Conservation (phyloP, 306 rosid genomes). For the Rosa rugosa region DNA sequence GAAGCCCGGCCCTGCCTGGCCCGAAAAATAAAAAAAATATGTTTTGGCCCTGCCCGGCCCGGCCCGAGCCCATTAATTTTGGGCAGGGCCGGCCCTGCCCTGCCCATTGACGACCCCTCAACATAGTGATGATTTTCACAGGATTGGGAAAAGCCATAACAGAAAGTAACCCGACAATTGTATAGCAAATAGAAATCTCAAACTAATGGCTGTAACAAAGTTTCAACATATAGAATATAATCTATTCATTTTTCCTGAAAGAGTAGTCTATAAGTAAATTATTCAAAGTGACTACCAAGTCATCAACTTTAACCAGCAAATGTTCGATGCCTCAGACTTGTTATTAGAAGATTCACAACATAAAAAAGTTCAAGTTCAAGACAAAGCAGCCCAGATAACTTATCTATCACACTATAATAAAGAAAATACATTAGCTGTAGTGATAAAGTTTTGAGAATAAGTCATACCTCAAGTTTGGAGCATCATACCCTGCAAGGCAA, state of each 20-base stretch:
- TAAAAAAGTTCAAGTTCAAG: not conserved
- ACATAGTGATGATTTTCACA: not conserved
- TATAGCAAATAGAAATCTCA: not conserved
- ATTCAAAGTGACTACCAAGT: too few relatives aligned
- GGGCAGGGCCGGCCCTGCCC: too few relatives aligned
- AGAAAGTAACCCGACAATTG: not conserved
- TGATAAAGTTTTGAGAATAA: slow-evolving; percentile 1
- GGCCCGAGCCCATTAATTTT: too few relatives aligned
- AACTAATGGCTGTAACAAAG: not conserved
- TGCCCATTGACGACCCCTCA: too few relatives aligned
- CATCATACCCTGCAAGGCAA: slow-evolving; percentile 58
- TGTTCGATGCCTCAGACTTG: too few relatives aligned
- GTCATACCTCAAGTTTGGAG: slow-evolving; percentile 54
- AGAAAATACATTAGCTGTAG: not conserved
- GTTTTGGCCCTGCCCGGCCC: too few relatives aligned
- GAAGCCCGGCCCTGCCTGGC: too few relatives aligned
- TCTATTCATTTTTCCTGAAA: too few relatives aligned
- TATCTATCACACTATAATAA: not conserved
- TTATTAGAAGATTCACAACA: not conserved
- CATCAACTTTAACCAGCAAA: too few relatives aligned
- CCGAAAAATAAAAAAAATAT: too few relatives aligned
- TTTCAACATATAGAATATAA: too few relatives aligned
- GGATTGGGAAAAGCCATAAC: not conserved
- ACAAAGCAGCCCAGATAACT: not conserved
- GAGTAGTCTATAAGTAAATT: too few relatives aligned